phyloP scores from a whole-genome alignment of 2,329 filamentous ascomycete species.

The Fusarium nanum region DNA sequence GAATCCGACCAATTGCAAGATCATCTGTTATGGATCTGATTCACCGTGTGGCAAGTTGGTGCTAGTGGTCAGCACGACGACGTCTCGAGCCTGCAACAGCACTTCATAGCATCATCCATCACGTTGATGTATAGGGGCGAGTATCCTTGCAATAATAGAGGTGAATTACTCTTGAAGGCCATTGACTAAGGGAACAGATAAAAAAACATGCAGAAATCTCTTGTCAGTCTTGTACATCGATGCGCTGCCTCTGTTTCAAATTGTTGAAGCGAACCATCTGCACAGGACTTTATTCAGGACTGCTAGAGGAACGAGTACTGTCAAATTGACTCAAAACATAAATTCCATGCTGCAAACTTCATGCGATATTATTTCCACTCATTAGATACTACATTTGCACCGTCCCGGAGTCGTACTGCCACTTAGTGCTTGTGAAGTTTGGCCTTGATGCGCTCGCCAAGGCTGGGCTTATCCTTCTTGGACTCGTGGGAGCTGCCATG shows the following conservation, averaged over 20 bases:
- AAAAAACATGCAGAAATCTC: background rate
- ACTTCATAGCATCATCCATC: background rate
- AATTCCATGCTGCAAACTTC: constrained; percentile 12
- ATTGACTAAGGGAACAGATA: background rate
- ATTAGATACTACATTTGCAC: constrained; percentile 12
- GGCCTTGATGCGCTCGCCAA: constrained; percentile 75
- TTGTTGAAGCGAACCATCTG: background rate
- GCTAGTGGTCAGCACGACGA: background rate
- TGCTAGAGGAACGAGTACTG: background rate
- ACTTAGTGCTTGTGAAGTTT: constrained; percentile 68
- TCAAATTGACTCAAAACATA: background rate
- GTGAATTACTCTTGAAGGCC: background rate
- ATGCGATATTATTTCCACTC: constrained; percentile 36
- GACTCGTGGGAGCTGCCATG: constrained; percentile 21
- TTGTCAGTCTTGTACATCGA: background rate
- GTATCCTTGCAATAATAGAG: background rate
- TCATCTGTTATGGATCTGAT: background rate
- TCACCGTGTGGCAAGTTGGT: background rate
- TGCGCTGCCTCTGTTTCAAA: background rate
- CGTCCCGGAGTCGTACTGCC: background rate
- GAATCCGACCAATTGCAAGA: background rate
- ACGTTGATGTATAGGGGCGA: background rate
- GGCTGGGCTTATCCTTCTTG: constrained; percentile 60
- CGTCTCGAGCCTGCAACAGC: background rate
- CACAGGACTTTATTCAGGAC: background rate